Base-by-base conservation (phyloP, 805 yeast genomes). In the Yamadazyma ubonensis region DNA sequence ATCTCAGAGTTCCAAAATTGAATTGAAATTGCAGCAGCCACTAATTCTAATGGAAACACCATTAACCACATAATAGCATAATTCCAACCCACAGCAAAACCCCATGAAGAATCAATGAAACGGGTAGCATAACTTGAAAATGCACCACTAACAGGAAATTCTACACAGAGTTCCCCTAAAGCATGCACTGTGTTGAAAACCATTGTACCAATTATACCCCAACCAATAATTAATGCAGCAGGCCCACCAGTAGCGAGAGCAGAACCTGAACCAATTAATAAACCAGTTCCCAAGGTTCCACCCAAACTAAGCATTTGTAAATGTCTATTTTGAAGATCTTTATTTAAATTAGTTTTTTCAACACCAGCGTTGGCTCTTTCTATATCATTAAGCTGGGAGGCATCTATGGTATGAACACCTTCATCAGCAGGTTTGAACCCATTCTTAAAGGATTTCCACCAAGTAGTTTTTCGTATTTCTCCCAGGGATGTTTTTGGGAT, bases 251-350 rank as follows among this genome's bases (percentile, higher is more conserved):
- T 58, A 11, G 52, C 45, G 46, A 68, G 55, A 1, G 69, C 65
- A 15, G 67, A 58, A 26, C 79, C 79, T 14, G 74, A 61, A 21
- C 76, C 75, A 23, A 70, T 65, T 45, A 74, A 67, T 36, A 74
- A 57, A 31, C 78, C 79, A 7, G 86, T 80, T 53, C 89, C 87
- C 42, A 82, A 76, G 45, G 82, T 74, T 48, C 86, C 86, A 40
- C 86, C 88, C 39, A 82, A 71, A 27, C 87, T 82, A 45, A 81
- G 76, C 81, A 81, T 76, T 57, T 78, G 83, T 41, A 75, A 63
- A 41, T 75, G 79, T 53, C 79, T 66, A 40, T 54, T 50, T 44
- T 67, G 66, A 43, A 76, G 61, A 25, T 71, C 67, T 48, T 76
- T 58, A 30, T 62, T 63, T 65, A 67, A 61, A 6, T 67, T 71